phyloP scores from a whole-genome alignment of 2,329 filamentous ascomycete species.

The Rosellinia necatrix region DNA sequence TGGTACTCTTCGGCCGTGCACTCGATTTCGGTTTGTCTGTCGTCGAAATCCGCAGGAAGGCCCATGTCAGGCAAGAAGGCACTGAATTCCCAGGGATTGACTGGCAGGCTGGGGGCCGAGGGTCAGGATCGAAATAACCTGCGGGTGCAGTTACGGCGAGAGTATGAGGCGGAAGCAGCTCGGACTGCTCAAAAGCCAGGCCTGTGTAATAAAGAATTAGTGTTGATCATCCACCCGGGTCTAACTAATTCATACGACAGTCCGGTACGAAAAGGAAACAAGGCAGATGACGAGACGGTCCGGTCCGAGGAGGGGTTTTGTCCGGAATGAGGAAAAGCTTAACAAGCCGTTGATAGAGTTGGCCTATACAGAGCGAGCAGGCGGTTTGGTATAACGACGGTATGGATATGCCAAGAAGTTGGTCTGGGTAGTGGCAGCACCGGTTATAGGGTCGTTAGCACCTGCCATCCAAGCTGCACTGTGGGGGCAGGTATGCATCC shows the following conservation, averaged over 20 bases:
- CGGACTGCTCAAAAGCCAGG: constrained; percentile 35
- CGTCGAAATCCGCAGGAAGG: constrained; percentile 68
- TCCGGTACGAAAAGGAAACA: constrained; percentile 14
- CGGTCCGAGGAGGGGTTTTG: constrained; percentile 8
- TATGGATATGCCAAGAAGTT: background rate
- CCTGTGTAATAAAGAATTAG: constrained; percentile 25
- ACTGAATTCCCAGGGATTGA: constrained; percentile 13
- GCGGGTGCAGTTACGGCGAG: constrained; percentile 25
- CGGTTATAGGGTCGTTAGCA: background rate
- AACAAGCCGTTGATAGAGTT: constrained; percentile 2
- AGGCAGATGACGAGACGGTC: background rate
- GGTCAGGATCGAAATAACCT: constrained; percentile 29
- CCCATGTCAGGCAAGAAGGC: constrained; percentile 69
- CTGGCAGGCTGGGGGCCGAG: constrained; percentile 21
- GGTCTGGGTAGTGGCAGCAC: background rate
- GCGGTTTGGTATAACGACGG: background rate
- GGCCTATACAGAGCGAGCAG: background rate
- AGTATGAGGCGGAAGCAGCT: constrained; percentile 33
- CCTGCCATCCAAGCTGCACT: constrained; percentile 3
- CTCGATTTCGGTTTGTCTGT: constrained; percentile 66
- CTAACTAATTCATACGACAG: constrained; percentile 19
- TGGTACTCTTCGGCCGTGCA: constrained; percentile 64
- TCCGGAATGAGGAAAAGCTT: background rate
- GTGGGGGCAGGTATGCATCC: constrained; percentile 35
- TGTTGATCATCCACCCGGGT: constrained; percentile 24